phyloP scores from a whole-genome alignment of 1,284 basidiomycete genomes.

The Ustanciosporium gigantosporum region DNA sequence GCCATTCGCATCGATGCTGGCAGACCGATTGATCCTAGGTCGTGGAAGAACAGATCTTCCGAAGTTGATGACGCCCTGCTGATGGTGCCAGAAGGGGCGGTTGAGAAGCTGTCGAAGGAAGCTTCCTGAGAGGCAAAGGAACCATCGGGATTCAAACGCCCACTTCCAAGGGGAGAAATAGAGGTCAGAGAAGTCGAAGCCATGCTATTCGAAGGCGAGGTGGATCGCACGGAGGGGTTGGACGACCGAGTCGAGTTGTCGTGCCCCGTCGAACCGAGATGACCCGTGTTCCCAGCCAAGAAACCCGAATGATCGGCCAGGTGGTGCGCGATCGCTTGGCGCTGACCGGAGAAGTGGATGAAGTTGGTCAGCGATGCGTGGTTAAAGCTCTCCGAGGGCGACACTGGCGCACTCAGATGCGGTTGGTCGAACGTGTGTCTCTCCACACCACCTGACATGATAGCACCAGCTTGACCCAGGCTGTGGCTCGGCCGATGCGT shows the following conservation, averaged over 20 bases:
- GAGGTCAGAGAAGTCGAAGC: slow-evolving; percentile 39
- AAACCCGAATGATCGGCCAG: slow-evolving; percentile 6
- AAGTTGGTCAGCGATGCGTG: slow-evolving; percentile 2
- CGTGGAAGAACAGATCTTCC: slow-evolving; percentile 18
- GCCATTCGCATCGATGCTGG: slow-evolving; percentile 23
- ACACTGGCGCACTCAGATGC: slow-evolving; percentile 30
- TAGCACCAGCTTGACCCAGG: slow-evolving; percentile 27
- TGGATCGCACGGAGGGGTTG: slow-evolving; percentile 17
- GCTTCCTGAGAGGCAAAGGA: slow-evolving; percentile 39
- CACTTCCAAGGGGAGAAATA: slow-evolving; percentile 31
- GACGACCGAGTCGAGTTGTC: slow-evolving; percentile 6
- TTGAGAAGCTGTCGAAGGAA: slow-evolving; percentile 37
- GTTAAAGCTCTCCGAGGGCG: slow-evolving; percentile 16
- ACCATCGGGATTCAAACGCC: slow-evolving; percentile 26
- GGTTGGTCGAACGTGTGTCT: slow-evolving; percentile 6
- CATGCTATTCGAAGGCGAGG: slow-evolving; percentile 32
- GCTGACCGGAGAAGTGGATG: slow-evolving; percentile 4
- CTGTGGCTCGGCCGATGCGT: slow-evolving; percentile 37
- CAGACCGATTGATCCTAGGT: slow-evolving; percentile 12
- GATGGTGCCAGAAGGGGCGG: slow-evolving; percentile 23
- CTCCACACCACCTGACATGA: slow-evolving; percentile 9
- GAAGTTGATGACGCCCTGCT: slow-evolving; percentile 32
- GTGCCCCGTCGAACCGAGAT: neutral
- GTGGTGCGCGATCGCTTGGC: slow-evolving; percentile 6
- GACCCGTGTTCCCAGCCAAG: slow-evolving; percentile 6